A percentile compares a stretch with the other conserved stretches of the same genome.
These are phyloP conservation scores for Leccinum pallidistipes DNA, from an alignment of 1,284 basidiomycete species.

Conservation along the genomic window DNA sequence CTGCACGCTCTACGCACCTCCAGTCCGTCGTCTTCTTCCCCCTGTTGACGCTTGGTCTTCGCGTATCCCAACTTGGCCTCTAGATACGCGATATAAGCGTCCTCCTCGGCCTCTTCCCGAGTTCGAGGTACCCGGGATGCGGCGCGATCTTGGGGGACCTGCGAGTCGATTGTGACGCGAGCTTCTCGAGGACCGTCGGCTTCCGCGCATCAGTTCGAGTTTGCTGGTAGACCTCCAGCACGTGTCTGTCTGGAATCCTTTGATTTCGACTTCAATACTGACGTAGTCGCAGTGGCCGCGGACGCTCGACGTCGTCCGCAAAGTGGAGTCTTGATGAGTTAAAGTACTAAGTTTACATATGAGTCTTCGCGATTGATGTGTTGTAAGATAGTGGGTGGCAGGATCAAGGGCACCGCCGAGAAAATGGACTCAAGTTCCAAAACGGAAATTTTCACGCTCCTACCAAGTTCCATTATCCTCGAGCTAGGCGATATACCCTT, in stretches of 20 bases:
- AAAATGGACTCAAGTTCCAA: no score
- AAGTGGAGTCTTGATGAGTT: constrained; percentile 1
- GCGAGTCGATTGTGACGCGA: constrained; percentile 23
- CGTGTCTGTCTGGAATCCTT: neutral
- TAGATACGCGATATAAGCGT: constrained; percentile 75
- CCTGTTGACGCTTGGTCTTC: constrained; percentile 37
- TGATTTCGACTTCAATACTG: neutral
- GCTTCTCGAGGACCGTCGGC: constrained; percentile 38
- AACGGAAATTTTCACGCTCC: no score
- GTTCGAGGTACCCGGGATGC: constrained; percentile 28
- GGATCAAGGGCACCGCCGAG: no score
- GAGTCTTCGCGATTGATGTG: no score
- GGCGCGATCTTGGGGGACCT: constrained; percentile 15
- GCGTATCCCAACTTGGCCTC: constrained; percentile 68
- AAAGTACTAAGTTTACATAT: no score
- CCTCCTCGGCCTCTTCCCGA: constrained; percentile 61
- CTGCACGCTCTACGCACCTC: constrained; percentile 41
- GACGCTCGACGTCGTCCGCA: constrained; percentile 6
- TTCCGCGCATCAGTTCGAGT: neutral
- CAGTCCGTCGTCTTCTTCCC: constrained; percentile 60
- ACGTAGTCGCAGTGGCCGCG: neutral
- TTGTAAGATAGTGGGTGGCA: no score
- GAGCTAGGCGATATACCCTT: no score
- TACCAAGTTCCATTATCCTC: no score
- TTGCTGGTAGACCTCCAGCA: neutral